Conservation (phyloP, 2,329 filamentous ascomycete genomes). For the Neoscytalidium dimidiatum region DNA sequence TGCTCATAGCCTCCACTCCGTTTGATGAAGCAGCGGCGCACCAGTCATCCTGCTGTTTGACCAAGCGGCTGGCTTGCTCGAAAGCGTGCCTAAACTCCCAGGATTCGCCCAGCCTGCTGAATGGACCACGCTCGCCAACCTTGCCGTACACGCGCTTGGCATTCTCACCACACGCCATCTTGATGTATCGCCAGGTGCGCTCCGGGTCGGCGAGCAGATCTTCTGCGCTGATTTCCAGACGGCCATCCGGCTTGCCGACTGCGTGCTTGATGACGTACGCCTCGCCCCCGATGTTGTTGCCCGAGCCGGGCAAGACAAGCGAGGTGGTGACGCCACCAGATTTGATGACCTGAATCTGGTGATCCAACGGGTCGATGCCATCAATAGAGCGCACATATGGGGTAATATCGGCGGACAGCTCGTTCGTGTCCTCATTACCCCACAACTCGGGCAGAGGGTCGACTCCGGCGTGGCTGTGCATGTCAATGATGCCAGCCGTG, state of each 20-base stretch:
- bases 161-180: conserved; percentile 76
- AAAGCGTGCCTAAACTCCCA: conserved; percentile 70
- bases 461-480: conserved; percentile 69
- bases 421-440: conserved; percentile 63
- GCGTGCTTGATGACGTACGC: conserved; percentile 70
- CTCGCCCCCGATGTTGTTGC: conserved; percentile 74
- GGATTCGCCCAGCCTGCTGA: conserved; percentile 67
- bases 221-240: conserved; percentile 62
- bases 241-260: conserved; percentile 60
- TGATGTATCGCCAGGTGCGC: conserved; percentile 68
- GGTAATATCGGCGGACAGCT: conserved; percentile 64
- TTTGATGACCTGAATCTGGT: conserved; percentile 69
- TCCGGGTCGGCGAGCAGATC: conserved; percentile 69
- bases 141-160: conserved; percentile 63
- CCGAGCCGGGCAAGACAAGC: conserved; percentile 66
- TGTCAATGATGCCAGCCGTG: conserved; percentile 69
- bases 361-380: conserved; percentile 63
- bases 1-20: conserved; percentile 54
- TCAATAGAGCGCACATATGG: conserved; percentile 70
- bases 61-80: conserved; percentile 60
- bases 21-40: conserved; percentile 57
- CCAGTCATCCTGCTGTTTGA: conserved; percentile 68
- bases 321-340: conserved; percentile 72
- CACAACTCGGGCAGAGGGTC: conserved; percentile 56
- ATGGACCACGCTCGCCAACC: conserved; percentile 55